These are phyloP conservation scores for slime mould (Dictyostelium discoideum) DNA, from an alignment of 78 protist species.

Conservation along the genomic window dicty_2.7 NC_007089.4:5660001-5660500, in stretches of 20 bases:
- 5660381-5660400: slow-evolving; percentile 67
- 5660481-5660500: slow-evolving; percentile 20
- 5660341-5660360: slow-evolving; percentile 40
- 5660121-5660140: not conserved
- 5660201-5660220: slow-evolving; percentile 35
- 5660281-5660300: not conserved
- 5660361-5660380: slow-evolving; percentile 73
- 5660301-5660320: slow-evolving; percentile 32
- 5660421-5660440: slow-evolving; percentile 30
- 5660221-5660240: slow-evolving; percentile 54
- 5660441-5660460: slow-evolving; percentile 62
- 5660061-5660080: too few relatives aligned
- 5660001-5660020: not conserved
- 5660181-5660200: not conserved
- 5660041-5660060: too few relatives aligned
- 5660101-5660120: too few relatives aligned
- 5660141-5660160: not conserved
- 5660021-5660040: not conserved
- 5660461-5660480: not conserved
- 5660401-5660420: slow-evolving; percentile 39
- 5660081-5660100: too few relatives aligned
- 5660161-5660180: not conserved
- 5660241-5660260: not conserved
- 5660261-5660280: not conserved
- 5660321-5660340: slow-evolving; percentile 4